These are phyloP conservation scores for Flaveria sonorensis DNA, from an alignment of 129 eudicot species.

Conservation along the genomic window DNA sequence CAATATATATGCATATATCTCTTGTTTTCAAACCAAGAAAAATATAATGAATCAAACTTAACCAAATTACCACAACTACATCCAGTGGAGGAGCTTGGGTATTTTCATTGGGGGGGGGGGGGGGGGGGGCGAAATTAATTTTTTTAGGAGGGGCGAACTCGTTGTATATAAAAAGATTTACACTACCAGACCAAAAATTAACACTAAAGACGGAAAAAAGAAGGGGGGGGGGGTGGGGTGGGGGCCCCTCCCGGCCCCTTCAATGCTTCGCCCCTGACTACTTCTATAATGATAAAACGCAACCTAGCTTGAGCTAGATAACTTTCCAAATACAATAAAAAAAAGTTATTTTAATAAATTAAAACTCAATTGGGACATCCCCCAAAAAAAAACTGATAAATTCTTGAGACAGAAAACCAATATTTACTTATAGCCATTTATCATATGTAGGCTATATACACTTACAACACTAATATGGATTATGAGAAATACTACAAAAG, in stretches of 20 bases:
- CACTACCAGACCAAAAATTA: no score
- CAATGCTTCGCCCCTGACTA: no score
- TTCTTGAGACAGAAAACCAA: background rate
- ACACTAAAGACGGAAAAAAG: no score
- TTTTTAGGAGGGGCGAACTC: no score
- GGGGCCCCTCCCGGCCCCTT: no score
- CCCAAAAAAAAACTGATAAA: background rate
- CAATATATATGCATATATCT: background rate
- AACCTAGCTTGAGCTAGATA: slow-evolving; percentile 4
- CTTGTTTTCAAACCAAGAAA: slow-evolving; percentile 9
- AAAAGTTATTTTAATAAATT: background rate
- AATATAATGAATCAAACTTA: background rate
- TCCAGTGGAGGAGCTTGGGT: no score
- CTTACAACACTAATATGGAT: background rate
- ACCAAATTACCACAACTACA: slow-evolving; percentile 9
- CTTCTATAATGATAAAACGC: background rate
- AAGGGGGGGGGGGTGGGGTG: no score
- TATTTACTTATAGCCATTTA: background rate
- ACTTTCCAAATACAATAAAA: background rate
- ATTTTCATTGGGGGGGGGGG: no score
- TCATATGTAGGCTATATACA: background rate
- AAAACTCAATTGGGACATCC: slow-evolving; percentile 2
- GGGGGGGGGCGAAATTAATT: no score
- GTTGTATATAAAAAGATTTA: no score
- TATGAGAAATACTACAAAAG: background rate